A percentile compares a stretch with the other conserved stretches of the same genome.
Evolutionary conservation across 805 yeast species (phyloP).

Genomic region (Peterozyma toletana): DNA sequence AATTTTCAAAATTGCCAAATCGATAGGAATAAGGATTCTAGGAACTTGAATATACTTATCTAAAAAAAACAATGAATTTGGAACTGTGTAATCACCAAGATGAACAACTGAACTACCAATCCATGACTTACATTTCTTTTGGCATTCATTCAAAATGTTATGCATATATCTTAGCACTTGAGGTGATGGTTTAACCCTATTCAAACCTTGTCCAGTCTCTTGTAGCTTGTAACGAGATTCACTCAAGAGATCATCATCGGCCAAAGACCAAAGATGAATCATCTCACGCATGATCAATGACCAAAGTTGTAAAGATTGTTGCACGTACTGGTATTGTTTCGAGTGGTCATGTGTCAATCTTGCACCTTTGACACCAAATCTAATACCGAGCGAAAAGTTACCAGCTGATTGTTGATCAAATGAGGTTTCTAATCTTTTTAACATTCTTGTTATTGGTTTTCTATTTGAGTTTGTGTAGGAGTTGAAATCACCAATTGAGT

Average conservation of each 20-base stretch:
- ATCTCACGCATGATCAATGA: constrained; percentile 71
- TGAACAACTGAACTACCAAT: constrained; percentile 78
- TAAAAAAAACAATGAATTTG: constrained; percentile 71
- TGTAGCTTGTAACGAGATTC: constrained; percentile 48
- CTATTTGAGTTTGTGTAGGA: constrained; percentile 65
- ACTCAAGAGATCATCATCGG: constrained; percentile 64
- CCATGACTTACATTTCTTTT: constrained; percentile 57
- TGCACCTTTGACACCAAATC: constrained; percentile 61
- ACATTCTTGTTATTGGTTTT: constrained; percentile 58
- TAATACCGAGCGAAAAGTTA: constrained; percentile 49
- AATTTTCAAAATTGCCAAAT: constrained; percentile 46
- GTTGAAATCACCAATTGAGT: constrained; percentile 75
- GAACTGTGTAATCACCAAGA: constrained; percentile 78
- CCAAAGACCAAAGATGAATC: constrained; percentile 70
- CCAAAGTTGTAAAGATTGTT: constrained; percentile 72
- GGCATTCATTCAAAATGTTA: constrained; percentile 57
- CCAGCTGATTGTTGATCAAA: constrained; percentile 35
- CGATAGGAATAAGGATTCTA: constrained; percentile 66
- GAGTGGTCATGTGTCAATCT: constrained; percentile 67
- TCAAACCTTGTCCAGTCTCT: constrained; percentile 78
- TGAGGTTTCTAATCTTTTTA: constrained; percentile 40
- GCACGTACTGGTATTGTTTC: constrained; percentile 67
- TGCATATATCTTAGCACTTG: constrained; percentile 64
- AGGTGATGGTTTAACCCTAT: constrained; percentile 72
- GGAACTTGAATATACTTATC: constrained; percentile 82